Evolutionary conservation across 345 rosid genomes (phyloP).

Genomic region (Brassica cretica): DNA sequence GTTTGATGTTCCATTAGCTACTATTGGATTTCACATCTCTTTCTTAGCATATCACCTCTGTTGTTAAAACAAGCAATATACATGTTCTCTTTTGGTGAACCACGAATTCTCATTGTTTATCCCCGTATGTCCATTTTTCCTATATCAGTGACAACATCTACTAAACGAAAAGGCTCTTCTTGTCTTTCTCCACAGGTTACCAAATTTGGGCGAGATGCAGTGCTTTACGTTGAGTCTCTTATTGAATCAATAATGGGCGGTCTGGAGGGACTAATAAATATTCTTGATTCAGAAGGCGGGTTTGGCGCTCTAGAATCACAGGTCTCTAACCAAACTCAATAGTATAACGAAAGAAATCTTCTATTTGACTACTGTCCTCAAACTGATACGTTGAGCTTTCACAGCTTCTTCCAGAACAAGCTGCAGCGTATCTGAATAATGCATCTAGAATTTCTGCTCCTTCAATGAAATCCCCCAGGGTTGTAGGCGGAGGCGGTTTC

Average conservation of each 20-base stretch:
- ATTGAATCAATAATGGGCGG: conserved; percentile 99
- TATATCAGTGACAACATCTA: not conserved
- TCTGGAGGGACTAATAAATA: conserved; percentile 94
- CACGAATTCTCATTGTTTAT: conserved; percentile 14
- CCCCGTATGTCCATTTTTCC: not conserved
- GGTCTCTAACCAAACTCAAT: conserved; percentile 46
- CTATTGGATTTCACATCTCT: conserved; percentile 2
- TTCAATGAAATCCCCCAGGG: conserved; percentile 79
- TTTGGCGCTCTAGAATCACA: conserved; percentile 96
- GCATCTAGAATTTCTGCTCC: conserved; percentile 63
- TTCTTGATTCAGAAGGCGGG: conserved; percentile 99
- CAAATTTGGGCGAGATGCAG: conserved; percentile 94
- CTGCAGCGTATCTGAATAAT: conserved; percentile 83
- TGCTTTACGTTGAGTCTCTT: conserved; percentile 94
- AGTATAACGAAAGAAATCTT: conserved; percentile 1
- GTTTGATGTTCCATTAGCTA: conserved; percentile 7
- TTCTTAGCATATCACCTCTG: not conserved
- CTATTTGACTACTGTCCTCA: conserved; percentile 14
- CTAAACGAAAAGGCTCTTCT: conserved; percentile 3
- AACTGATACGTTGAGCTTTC: conserved; percentile 40
- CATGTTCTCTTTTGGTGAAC: conserved; percentile 5
- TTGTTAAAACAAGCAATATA: not conserved
- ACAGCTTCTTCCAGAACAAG: conserved; percentile 99
- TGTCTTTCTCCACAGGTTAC: conserved; percentile 64
- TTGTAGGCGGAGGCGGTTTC: conserved; percentile 59